Conservation (phyloP, 2,329 filamentous ascomycete genomes). For the Alternaria sp. region DNA sequence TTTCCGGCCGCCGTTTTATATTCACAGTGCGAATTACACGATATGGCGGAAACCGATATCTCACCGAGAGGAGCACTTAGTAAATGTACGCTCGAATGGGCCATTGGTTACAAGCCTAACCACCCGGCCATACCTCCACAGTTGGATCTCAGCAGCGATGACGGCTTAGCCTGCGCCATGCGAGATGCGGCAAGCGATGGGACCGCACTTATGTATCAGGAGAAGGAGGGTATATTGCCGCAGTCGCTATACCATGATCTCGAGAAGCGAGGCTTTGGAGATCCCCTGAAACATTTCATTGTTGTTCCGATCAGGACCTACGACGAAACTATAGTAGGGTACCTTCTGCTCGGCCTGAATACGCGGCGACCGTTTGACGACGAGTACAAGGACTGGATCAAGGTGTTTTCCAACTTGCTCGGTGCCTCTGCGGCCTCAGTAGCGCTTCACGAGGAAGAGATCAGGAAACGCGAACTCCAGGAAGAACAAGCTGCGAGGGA, state of each 20-base stretch:
- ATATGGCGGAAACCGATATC: neutral
- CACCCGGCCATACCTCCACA: constrained; percentile 8
- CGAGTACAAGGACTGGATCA: constrained; percentile 24
- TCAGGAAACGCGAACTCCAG: constrained; percentile 11
- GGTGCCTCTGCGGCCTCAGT: constrained; percentile 23
- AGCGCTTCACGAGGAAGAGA: constrained; percentile 22
- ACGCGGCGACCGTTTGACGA: constrained; percentile 25
- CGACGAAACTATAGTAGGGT: constrained; percentile 5
- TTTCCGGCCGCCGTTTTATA: constrained; percentile 17
- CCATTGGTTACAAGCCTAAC: constrained; percentile 9
- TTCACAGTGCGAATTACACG: constrained; percentile 2
- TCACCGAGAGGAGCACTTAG: neutral
- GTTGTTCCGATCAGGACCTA: constrained; percentile 12
- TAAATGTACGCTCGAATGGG: constrained; percentile 10
- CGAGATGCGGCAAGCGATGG: neutral
- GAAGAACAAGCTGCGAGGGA: constrained; percentile 23
- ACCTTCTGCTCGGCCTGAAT: constrained; percentile 18
- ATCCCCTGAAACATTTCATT: constrained; percentile 9
- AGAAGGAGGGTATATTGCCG: constrained; percentile 10
- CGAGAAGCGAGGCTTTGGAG: constrained; percentile 17
- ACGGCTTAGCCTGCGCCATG: constrained; percentile 6
- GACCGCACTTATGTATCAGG: neutral
- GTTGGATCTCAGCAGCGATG: constrained; percentile 2
- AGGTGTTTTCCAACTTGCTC: constrained; percentile 20
- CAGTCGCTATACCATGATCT: constrained; percentile 7